Evolutionary conservation across 1,139 yeast genomes (phyloP), one percentile per base, ranked within the genome.

Genomic region (Blastobotrys indianensis): DNA sequence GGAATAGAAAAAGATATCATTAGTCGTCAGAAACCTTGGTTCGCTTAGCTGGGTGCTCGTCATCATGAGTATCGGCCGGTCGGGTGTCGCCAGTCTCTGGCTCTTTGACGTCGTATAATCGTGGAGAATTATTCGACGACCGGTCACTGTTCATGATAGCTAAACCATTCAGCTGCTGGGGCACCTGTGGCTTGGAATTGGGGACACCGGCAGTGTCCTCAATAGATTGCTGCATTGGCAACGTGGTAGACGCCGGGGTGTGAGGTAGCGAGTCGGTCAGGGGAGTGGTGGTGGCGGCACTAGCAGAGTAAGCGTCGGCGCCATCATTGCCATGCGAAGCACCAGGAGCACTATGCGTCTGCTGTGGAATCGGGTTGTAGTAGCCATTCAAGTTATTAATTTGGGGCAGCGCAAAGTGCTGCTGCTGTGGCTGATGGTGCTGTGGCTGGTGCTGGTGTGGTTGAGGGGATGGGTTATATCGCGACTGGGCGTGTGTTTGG

Each of bases 241-340:
- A 15, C 3, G 47, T 31, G 10, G 45, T 32, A 4, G 49, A 44
- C 17, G 50, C 41, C 10, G 56, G 56, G 13, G 58, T 53, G 42
- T 54, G 53, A 2, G 58, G 56, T 38, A 52, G 42, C 10, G 51
- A 46, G 41, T 53, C 58, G 10, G 58, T 52, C 43, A 53, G 45
- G 6, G 58, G 58, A 12, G 58, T 54, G 39, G 50, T 42, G 11
- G 57, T 47, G 16, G 52, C 51, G 6, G 36, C 45, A 15, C n/a
- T 13, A 4, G 16, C 37, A 11, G 23, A 4, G 37, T 15, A 5
- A 15, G 29, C 31, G 2, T 39, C 42, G 15, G 31, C 17, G 17
- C 17, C 23, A 16, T 31, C 30, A 39, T 39, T 31, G 17, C 9
- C 25, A 20, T 20, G 25, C 25, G 25, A 20, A 9, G 31, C 10